Percentiles rank a stretch among this genome's conserved stretches.
Conservation (phyloP, 2,329 filamentous ascomycete genomes). For the Pseudocercospora eumusae region DNA sequence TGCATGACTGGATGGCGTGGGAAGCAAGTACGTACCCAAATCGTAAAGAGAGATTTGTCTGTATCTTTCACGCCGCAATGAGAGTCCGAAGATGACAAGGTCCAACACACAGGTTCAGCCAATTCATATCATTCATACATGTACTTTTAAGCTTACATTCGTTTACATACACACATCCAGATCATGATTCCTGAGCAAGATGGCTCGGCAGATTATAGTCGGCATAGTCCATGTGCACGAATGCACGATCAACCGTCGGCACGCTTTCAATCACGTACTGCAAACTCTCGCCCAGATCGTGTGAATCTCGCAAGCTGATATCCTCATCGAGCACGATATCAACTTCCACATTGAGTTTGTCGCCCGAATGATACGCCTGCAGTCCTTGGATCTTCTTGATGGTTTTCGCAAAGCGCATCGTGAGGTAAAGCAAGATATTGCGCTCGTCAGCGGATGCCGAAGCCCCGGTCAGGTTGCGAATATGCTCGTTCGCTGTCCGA, state of each 20-base stretch:
- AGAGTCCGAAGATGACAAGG: too few species aligned
- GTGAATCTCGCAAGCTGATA: constrained; percentile 74
- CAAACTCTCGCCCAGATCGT: constrained; percentile 75
- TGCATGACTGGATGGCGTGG: too few species aligned
- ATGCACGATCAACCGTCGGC: constrained; percentile 63
- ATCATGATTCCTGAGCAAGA: constrained; percentile 49
- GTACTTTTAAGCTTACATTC: neutral
- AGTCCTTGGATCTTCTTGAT: constrained; percentile 84
- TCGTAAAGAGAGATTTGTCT: too few species aligned
- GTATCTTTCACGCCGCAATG: too few species aligned
- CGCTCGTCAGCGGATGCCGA: constrained; percentile 78
- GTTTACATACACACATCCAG: neutral
- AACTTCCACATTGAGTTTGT: constrained; percentile 80
- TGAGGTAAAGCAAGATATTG: constrained; percentile 83
- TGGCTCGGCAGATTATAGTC: constrained; percentile 54
- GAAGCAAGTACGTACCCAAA: too few species aligned
- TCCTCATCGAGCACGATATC: constrained; percentile 80
- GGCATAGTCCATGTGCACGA: constrained; percentile 56
- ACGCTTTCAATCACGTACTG: constrained; percentile 85
- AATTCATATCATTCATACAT: neutral
- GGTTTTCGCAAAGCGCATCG: constrained; percentile 87
- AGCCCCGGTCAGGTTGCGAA: constrained; percentile 77
- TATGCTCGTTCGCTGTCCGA: constrained; percentile 71
- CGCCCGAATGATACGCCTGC: constrained; percentile 80
- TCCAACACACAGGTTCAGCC: too few species aligned